phyloP scores from a whole-genome alignment of 192 early-diverging fungal genomes.

The Spinellus fusiger region DNA sequence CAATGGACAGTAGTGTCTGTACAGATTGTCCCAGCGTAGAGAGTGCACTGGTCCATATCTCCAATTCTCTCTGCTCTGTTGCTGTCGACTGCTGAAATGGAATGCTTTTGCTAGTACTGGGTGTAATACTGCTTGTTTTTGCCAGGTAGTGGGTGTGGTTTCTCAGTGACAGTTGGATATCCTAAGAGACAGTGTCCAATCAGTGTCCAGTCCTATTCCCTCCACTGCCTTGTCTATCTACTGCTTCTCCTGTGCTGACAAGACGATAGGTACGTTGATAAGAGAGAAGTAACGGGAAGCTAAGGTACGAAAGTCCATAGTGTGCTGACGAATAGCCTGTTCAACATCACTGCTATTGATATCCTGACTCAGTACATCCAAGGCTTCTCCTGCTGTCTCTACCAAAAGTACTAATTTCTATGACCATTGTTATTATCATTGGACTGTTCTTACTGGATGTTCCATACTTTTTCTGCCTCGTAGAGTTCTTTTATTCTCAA shows the following conservation, averaged over 20 bases:
- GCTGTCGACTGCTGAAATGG: conserved; percentile 15
- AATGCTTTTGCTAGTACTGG: conserved; percentile 18
- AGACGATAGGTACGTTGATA: conserved; percentile 26
- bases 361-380: conserved; percentile 12
- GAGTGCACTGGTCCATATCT: conserved; percentile 19
- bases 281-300: conserved; percentile 17
- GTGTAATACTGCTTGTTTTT: conserved; percentile 11
- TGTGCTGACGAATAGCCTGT: background rate
- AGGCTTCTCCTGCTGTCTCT: conserved; percentile 20
- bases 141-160: conserved; percentile 19
- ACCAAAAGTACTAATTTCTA: conserved; percentile 23
- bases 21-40: conserved; percentile 7
- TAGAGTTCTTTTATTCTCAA: conserved; percentile 18
- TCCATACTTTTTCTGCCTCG: conserved; percentile 19
- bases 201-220: background rate
- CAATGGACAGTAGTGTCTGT: conserved; percentile 4
- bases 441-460: background rate
- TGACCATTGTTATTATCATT: background rate
- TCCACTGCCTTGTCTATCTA: background rate
- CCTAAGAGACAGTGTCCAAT: conserved; percentile 3
- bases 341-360: conserved; percentile 1
- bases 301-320: conserved; percentile 1
- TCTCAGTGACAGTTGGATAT: conserved; percentile 22
- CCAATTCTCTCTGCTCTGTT: conserved; percentile 16
- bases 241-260: no score